Conservation (phyloP, 768 basidiomycete species). For the Psilocybe subaeruginosa region DNA sequence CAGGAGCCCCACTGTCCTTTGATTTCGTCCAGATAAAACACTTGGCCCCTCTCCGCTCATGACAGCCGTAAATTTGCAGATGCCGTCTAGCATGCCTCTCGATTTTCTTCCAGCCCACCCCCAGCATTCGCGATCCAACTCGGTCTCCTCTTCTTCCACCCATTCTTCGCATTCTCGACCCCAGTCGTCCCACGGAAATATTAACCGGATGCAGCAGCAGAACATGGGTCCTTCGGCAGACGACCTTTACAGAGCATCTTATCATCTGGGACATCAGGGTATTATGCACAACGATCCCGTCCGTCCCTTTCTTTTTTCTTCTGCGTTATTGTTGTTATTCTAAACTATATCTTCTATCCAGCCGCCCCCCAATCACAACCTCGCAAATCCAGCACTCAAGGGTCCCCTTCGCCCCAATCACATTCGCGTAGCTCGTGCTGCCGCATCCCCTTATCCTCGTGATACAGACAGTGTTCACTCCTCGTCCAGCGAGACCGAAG, state of each 20-base stretch:
- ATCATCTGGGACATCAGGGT: slow-evolving; percentile 55
- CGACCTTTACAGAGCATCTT: slow-evolving; percentile 72
- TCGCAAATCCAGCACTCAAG: slow-evolving; percentile 78
- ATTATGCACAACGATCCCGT: slow-evolving; percentile 48
- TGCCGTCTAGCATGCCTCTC: slow-evolving; percentile 67
- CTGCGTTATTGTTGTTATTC: slow-evolving; percentile 16
- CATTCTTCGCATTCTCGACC: slow-evolving; percentile 76
- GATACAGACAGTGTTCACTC: slow-evolving; percentile 87
- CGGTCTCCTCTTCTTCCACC: slow-evolving; percentile 75
- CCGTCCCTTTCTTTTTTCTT: slow-evolving; percentile 27
- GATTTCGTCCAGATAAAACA: slow-evolving; percentile 11
- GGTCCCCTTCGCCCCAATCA: slow-evolving; percentile 76
- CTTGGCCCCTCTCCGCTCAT: slow-evolving; percentile 35
- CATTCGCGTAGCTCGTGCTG: slow-evolving; percentile 73
- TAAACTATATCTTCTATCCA: slow-evolving; percentile 37
- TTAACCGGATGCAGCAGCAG: slow-evolving; percentile 59
- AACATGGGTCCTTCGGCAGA: slow-evolving; percentile 56
- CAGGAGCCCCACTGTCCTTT: slow-evolving; percentile 30
- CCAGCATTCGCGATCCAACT: slow-evolving; percentile 77
- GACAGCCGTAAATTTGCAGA: slow-evolving; percentile 77
- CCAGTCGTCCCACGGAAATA: slow-evolving; percentile 73
- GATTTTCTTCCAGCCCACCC: slow-evolving; percentile 68
- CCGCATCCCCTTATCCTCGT: slow-evolving; percentile 84
- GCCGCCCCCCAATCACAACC: slow-evolving; percentile 77
- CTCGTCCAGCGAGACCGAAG: slow-evolving; percentile 88